Evolutionary conservation across 1,139 yeast species (phyloP).

Genomic region (Nakaseomyces kungkrabaensis): DNA sequence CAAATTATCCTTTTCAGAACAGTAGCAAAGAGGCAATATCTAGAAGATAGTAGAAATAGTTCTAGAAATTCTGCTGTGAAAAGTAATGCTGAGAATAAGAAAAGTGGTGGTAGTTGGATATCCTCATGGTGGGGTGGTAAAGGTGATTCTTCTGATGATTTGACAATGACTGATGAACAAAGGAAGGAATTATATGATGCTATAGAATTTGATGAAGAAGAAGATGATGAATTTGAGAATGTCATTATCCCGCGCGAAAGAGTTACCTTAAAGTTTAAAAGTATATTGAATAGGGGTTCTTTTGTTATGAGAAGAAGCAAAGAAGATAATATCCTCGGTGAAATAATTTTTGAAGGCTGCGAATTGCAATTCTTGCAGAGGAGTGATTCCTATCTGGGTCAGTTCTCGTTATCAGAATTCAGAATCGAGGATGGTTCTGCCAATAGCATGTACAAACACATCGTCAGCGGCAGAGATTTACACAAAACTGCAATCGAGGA

Average conservation of each 20-base stretch:
- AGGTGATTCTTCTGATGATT: conserved; percentile 20
- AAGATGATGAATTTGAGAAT: conserved; percentile 41
- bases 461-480: conserved; percentile 66
- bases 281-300: conserved; percentile 70
- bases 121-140: conserved; percentile 49
- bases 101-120: conserved; percentile 39
- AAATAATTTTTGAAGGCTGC: conserved; percentile 75
- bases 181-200: conserved; percentile 83
- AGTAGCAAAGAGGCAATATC: conserved; percentile 55
- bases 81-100: conserved; percentile 2
- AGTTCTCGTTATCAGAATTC: conserved; percentile 69
- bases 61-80: neutral
- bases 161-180: conserved; percentile 54
- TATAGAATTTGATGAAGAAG: conserved; percentile 85
- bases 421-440: conserved; percentile 82
- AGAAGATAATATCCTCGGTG: conserved; percentile 48
- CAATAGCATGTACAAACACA: conserved; percentile 63
- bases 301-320: conserved; percentile 42
- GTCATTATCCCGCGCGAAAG: conserved; percentile 68
- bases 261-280: conserved; percentile 53
- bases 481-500: conserved; percentile 26
- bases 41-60: conserved; percentile 10
- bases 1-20: conserved; percentile 81
- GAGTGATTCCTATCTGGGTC: conserved; percentile 65
- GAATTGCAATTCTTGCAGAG: conserved; percentile 64